These are phyloP conservation scores for Buddleja alternifolia DNA, from an alignment of 257 asterid genomes.

Conservation along the genomic window DNA sequence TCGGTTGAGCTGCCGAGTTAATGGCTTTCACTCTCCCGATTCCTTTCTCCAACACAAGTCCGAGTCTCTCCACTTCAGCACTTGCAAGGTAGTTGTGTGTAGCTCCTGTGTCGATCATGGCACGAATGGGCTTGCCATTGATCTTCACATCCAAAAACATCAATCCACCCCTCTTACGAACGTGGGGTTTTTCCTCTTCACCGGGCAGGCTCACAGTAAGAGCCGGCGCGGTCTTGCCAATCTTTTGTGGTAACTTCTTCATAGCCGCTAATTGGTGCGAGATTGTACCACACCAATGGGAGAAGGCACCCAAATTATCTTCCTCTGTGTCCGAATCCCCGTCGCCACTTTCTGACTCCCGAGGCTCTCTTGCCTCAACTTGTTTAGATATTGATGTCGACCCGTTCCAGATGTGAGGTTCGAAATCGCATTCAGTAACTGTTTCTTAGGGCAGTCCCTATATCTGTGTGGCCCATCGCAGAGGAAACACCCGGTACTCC, in stretches of 20 bases:
- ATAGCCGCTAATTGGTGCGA: neutral
- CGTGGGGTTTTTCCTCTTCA: neutral
- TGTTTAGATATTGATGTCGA: too few relatives aligned
- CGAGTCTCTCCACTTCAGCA: neutral
- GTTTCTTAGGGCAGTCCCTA: neutral
- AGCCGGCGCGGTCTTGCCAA: neutral
- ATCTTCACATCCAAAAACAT: neutral
- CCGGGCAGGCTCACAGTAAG: neutral
- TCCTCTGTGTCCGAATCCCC: too few relatives aligned
- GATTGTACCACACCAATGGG: neutral
- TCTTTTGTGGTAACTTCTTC: neutral
- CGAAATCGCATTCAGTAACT: neutral
- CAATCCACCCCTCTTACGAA: neutral
- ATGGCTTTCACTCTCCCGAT: neutral
- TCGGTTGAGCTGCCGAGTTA: neutral
- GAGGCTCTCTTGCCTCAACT: too few relatives aligned
- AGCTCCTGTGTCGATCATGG: neutral
- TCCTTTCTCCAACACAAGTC: neutral
- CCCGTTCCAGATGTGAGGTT: too few relatives aligned
- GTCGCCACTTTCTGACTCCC: too few relatives aligned
- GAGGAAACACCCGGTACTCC: too few relatives aligned
- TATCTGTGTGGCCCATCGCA: too few relatives aligned
- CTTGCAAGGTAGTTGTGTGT: neutral
- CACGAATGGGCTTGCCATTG: neutral
- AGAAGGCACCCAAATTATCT: too few relatives aligned